phyloP scores from a whole-genome alignment of 345 rosid genomes.

The Geranium rotundifolium region DNA sequence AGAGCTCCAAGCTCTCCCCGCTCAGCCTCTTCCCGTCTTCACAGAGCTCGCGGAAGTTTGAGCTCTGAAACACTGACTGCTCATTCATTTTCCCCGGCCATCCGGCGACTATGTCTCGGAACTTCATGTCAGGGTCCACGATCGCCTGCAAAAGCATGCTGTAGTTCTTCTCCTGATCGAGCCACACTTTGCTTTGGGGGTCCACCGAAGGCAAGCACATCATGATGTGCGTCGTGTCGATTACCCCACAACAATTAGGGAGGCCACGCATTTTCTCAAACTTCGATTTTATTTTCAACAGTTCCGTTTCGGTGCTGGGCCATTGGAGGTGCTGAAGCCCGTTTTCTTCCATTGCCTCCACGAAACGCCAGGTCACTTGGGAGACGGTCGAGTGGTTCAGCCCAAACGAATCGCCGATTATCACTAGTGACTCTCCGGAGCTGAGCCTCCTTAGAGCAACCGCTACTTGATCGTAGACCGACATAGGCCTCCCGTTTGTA shows the following conservation, averaged over 20 bases:
- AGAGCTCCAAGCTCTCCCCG: conserved; percentile 24
- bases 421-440: conserved; percentile 44
- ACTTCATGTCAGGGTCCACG: conserved; percentile 48
- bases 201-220: conserved; percentile 45
- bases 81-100: conserved; percentile 61
- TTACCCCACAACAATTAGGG: conserved; percentile 54
- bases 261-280: conserved; percentile 44
- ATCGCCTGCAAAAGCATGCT: conserved; percentile 57
- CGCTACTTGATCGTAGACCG: conserved; percentile 45
- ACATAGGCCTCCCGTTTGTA: conserved; percentile 34
- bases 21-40: conserved; percentile 39
- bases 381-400: conserved; percentile 50
- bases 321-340: conserved; percentile 45
- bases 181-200: conserved; percentile 24
- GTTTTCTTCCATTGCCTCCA: conserved; percentile 52
- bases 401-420: conserved; percentile 43
- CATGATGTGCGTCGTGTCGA: conserved; percentile 44
- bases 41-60: conserved; percentile 33
- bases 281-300: conserved; percentile 34
- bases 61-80: conserved; percentile 29
- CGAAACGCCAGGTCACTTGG: conserved; percentile 63
- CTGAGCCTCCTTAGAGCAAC: conserved; percentile 49
- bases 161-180: conserved; percentile 31
- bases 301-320: conserved; percentile 36
- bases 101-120: conserved; percentile 53